Conservation (phyloP, 768 basidiomycete species). For the Lenzites betulinus region DNA sequence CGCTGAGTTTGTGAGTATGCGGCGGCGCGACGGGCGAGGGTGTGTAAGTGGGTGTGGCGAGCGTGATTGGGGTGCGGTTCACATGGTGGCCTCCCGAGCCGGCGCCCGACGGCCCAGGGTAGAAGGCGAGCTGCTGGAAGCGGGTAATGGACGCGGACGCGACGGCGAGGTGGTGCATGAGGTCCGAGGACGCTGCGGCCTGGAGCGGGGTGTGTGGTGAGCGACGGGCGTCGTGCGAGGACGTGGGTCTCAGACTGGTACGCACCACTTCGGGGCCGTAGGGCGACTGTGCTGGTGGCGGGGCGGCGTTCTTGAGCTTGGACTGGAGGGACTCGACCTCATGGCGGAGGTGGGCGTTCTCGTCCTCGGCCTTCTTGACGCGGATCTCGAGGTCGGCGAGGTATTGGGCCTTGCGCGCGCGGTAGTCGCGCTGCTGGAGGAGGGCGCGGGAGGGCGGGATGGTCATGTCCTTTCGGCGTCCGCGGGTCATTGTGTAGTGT, state of each 20-base stretch:
- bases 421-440: slow-evolving; percentile 64
- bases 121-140: slow-evolving; percentile 53
- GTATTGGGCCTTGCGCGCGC: slow-evolving; percentile 60
- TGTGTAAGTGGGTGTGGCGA: slow-evolving; percentile 26
- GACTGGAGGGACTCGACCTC: slow-evolving; percentile 50
- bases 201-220: slow-evolving; percentile 26
- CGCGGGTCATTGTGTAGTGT: slow-evolving; percentile 53
- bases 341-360: slow-evolving; percentile 50
- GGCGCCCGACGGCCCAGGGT: slow-evolving; percentile 19
- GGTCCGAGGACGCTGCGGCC: slow-evolving; percentile 54
- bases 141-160: slow-evolving; percentile 52
- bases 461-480: slow-evolving; percentile 64
- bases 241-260: slow-evolving; percentile 22
- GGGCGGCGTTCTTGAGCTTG: slow-evolving; percentile 33
- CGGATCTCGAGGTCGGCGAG: slow-evolving; percentile 58
- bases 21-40: slow-evolving; percentile 24
- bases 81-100: slow-evolving; percentile 19
- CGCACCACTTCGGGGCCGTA: slow-evolving; percentile 34
- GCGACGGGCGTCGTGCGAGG: neutral
- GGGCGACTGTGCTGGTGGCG: slow-evolving; percentile 17
- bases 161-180: slow-evolving; percentile 49
- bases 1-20: slow-evolving; percentile 25
- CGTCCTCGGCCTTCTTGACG: slow-evolving; percentile 53
- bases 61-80: slow-evolving; percentile 30
- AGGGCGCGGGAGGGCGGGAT: slow-evolving; percentile 61